phyloP scores from a whole-genome alignment of 2,329 filamentous ascomycete species.

The Exophiala bonariae region DNA sequence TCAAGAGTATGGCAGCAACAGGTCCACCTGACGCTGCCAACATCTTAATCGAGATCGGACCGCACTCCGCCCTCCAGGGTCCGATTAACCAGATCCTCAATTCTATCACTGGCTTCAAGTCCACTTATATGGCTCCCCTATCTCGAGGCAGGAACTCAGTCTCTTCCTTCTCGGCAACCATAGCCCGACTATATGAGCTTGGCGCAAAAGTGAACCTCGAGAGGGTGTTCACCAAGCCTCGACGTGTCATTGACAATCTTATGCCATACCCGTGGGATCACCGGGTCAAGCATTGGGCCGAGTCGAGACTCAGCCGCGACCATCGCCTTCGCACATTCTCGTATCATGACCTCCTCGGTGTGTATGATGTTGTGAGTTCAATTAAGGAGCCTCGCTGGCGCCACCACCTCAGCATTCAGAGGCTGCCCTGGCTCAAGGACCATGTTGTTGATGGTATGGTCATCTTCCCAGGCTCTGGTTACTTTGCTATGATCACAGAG shows the following conservation, averaged over 20 bases:
- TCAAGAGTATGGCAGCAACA: too few relatives aligned
- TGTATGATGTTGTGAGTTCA: slow-evolving; percentile 2
- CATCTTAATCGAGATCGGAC: slow-evolving; percentile 36
- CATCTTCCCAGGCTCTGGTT: slow-evolving; percentile 34
- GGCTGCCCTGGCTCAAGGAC: slow-evolving; percentile 25
- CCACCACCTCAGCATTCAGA: slow-evolving; percentile 16
- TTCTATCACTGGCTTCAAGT: slow-evolving; percentile 20
- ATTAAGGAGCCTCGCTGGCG: slow-evolving; percentile 20
- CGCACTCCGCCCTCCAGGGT: slow-evolving; percentile 34
- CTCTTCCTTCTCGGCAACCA: slow-evolving; percentile 19
- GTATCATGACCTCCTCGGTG: slow-evolving; percentile 24
- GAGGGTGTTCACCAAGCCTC: not conserved
- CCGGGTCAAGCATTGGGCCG: slow-evolving; percentile 20
- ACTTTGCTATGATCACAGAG: slow-evolving; percentile 33
- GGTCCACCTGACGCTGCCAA: not conserved
- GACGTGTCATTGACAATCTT: slow-evolving; percentile 8
- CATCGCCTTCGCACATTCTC: slow-evolving; percentile 5
- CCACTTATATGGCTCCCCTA: not conserved
- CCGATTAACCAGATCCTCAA: slow-evolving; percentile 30
- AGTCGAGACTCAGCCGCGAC: slow-evolving; percentile 20
- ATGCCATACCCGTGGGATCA: slow-evolving; percentile 27
- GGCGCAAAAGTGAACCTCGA: slow-evolving; percentile 17
- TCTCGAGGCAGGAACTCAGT: slow-evolving; percentile 23
- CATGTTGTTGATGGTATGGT: slow-evolving; percentile 23
- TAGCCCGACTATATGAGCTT: slow-evolving; percentile 25